These are phyloP conservation scores for Cryphonectria japonica DNA, from an alignment of 2,329 filamentous ascomycete genomes.

Conservation along the genomic window DNA sequence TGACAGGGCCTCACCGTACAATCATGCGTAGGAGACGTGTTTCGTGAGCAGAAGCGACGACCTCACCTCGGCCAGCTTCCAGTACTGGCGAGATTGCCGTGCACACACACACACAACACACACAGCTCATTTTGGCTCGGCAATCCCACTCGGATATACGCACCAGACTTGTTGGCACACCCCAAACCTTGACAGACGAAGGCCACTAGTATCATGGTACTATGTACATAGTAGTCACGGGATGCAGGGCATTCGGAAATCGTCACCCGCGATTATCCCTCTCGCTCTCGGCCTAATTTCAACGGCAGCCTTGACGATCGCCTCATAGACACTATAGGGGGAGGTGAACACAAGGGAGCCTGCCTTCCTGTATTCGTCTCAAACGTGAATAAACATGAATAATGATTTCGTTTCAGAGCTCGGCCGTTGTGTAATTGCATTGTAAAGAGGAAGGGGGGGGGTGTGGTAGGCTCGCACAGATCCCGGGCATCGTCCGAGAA, in stretches of 20 bases:
- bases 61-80: conserved; percentile 26
- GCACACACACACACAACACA: not conserved
- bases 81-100: conserved; percentile 19
- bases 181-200: conserved; percentile 10
- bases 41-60: conserved; percentile 14
- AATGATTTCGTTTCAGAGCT: not conserved
- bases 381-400: conserved; percentile 6
- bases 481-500: conserved; percentile 26
- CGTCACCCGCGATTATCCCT: not conserved
- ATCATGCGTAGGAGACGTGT: conserved; percentile 18
- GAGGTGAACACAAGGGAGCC: conserved; percentile 16
- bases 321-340: not conserved
- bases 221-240: conserved; percentile 16
- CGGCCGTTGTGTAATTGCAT: not conserved
- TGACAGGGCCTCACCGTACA: conserved; percentile 27
- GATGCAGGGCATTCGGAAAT: not conserved
- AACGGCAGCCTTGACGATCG: not conserved
- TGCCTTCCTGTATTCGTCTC: conserved; percentile 10
- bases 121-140: conserved; percentile 22
- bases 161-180: conserved; percentile 2
- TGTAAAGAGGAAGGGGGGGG: not conserved
- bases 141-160: conserved; percentile 19
- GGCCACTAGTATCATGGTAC: not conserved
- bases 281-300: not conserved
- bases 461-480: conserved; percentile 12